phyloP scores from a whole-genome alignment of 495 filamentous ascomycete genomes.

The Podospora fimiseda region DNA sequence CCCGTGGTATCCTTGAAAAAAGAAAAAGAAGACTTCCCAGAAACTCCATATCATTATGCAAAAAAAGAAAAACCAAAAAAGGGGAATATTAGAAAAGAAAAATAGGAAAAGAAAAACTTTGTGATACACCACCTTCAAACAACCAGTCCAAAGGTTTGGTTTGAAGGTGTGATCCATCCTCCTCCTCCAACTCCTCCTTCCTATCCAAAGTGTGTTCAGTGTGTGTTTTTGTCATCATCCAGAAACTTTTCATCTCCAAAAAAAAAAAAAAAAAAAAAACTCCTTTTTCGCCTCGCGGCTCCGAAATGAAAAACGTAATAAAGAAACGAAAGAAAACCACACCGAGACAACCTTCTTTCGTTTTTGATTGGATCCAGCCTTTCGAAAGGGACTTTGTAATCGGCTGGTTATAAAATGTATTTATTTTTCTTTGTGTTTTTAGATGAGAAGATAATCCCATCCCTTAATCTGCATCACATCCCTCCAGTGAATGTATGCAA shows the following conservation, averaged over 20 bases:
- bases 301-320: not conserved
- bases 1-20: not conserved
- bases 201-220: not conserved
- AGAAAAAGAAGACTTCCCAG: not conserved
- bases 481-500: conserved; percentile 71
- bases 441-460: conserved; percentile 92
- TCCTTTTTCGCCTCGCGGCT: not conserved
- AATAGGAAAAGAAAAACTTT: not conserved
- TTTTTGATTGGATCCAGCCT: too few relatives aligned
- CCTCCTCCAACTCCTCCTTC: too few relatives aligned
- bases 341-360: conserved; percentile 31
- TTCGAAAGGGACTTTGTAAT: too few relatives aligned
- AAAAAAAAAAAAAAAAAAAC: too few relatives aligned
- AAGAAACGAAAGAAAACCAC: conserved; percentile 8
- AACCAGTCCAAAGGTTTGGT: conserved; percentile 20
- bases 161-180: too few relatives aligned
- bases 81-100: too few relatives aligned
- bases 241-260: not conserved
- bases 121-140: too few relatives aligned
- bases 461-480: conserved; percentile 87
- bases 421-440: conserved; percentile 20
- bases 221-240: not conserved
- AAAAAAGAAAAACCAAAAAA: not conserved
- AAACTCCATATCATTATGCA: not conserved
- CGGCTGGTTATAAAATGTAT: conserved; percentile 34